Conservation (phyloP, 2,329 filamentous ascomycete species). For the Alternaria sp. region DNA sequence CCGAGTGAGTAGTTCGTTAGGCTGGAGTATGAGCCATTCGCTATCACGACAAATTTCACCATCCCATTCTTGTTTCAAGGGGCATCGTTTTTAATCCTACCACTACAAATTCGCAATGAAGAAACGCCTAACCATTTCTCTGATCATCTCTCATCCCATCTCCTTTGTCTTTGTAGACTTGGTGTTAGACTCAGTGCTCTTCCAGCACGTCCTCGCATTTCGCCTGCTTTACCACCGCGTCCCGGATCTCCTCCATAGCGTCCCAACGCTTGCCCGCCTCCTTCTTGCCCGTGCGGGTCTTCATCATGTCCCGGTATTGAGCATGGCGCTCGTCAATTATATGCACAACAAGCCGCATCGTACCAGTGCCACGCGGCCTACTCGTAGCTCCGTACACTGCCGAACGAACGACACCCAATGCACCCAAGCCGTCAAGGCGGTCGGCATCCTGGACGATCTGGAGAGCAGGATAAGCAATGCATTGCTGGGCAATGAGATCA, state of each 20-base stretch:
- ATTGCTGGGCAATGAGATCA: slow-evolving; percentile 60
- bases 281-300: slow-evolving; percentile 28
- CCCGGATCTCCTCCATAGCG: slow-evolving; percentile 22
- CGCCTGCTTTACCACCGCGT: slow-evolving; percentile 15
- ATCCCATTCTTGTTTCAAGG: not conserved
- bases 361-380: slow-evolving; percentile 57
- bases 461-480: slow-evolving; percentile 70
- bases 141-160: not conserved
- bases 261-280: slow-evolving; percentile 27
- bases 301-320: slow-evolving; percentile 28
- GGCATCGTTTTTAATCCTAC: not conserved
- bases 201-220: slow-evolving; percentile 22
- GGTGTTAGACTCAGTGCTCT: not conserved
- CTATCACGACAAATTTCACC: not conserved
- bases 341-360: slow-evolving; percentile 28
- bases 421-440: slow-evolving; percentile 84
- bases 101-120: not conserved
- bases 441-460: slow-evolving; percentile 91
- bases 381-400: not conserved
- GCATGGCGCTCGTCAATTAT: slow-evolving; percentile 22
- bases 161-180: no score
- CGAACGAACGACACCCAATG: slow-evolving; percentile 57
- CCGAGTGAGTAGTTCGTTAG: not conserved
- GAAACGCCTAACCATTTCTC: not conserved
- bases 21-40: not conserved